Evolutionary conservation across 305 asterid genomes (phyloP), one percentile per base, ranked within the genome.

Genomic region (Rubia tinctorum): DNA sequence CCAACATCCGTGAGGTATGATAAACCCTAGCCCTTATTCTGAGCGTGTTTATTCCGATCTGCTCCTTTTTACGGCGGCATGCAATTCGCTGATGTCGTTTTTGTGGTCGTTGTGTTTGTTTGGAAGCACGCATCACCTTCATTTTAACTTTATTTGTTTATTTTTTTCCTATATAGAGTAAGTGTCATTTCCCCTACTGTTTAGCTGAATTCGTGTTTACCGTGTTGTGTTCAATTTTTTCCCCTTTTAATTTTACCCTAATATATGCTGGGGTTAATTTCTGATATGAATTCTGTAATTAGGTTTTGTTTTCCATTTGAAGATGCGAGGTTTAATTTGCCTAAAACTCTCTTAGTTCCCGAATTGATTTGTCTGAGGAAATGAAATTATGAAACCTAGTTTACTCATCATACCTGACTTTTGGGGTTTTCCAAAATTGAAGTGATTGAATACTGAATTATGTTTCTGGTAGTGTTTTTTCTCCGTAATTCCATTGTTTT

Each of bases 1-100:
- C 99, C 66, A 80, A 72, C 39, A 92, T 94, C 56, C 98, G 97
- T 30, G 98, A 94, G 98, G 99, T 94, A 39, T 5, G 2, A 15
- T 2, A 8, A 8, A 51, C 43, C 9, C 45, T 8, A 18, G 4
- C 40, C 13, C 23, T 9, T 4, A 5, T 58, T 20, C 59, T 68
- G 13, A n/a, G 12, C 13, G 6, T 37, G 15, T 23, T 5, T 25
- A 12, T 18, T 60, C 67, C 62, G 63, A 37, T 77, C 75, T 74
- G 44, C 40, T 53, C 30, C 44, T 14, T 34, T 73, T 67, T 53
- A 0, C 67, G n/a, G 22, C 27, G 6, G 39, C 73, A 59, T 75
- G 69, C 79, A 47, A 39, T 0, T 69, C 13, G 23, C 63, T 40
- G n/a, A 2, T 13, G 49, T 65, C 39, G 39, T 27, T 39, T 8